These are phyloP conservation scores for Colletotrichum filicis DNA, from an alignment of 2,329 filamentous ascomycete genomes.

Conservation along the genomic window DNA sequence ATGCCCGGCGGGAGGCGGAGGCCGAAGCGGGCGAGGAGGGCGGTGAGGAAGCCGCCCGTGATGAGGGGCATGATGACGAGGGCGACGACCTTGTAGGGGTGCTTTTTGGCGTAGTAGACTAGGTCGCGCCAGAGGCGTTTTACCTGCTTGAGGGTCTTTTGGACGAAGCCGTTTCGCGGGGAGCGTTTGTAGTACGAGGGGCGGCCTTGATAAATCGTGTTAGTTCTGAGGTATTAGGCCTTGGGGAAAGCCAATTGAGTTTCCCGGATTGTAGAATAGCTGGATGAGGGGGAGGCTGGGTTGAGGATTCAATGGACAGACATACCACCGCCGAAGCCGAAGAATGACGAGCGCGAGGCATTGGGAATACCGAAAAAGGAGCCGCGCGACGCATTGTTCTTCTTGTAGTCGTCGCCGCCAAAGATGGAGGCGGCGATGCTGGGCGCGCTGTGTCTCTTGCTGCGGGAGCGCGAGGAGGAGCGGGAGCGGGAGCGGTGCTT, in stretches of 20 bases:
- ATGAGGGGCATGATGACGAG: conserved; percentile 89
- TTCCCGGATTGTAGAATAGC: neutral
- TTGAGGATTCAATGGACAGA: neutral
- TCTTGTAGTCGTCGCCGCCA: conserved; percentile 48
- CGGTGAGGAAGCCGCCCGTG: conserved; percentile 83
- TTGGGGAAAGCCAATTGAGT: neutral
- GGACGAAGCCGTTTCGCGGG: conserved; percentile 82
- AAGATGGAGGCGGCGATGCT: conserved; percentile 58
- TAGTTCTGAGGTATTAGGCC: neutral
- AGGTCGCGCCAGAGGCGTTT: conserved; percentile 84
- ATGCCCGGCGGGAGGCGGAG: conserved; percentile 76
- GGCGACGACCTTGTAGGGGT: conserved; percentile 89
- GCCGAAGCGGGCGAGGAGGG: conserved; percentile 82
- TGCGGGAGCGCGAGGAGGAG: conserved; percentile 51
- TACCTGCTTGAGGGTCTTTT: conserved; percentile 78
- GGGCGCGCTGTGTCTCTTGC: conserved; percentile 46
- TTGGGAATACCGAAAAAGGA: conserved; percentile 61
- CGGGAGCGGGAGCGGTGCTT: conserved; percentile 51
- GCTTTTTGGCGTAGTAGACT: conserved; percentile 80
- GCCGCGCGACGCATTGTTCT: conserved; percentile 53
- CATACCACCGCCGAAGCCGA: conserved; percentile 52
- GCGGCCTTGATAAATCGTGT: conserved; percentile 50
- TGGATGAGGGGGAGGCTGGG: neutral
- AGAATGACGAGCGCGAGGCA: conserved; percentile 57
- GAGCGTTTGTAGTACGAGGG: conserved; percentile 82